Evolutionary conservation across 257 asterid species (phyloP).

Genomic region (Gardenia jasminoides): DNA sequence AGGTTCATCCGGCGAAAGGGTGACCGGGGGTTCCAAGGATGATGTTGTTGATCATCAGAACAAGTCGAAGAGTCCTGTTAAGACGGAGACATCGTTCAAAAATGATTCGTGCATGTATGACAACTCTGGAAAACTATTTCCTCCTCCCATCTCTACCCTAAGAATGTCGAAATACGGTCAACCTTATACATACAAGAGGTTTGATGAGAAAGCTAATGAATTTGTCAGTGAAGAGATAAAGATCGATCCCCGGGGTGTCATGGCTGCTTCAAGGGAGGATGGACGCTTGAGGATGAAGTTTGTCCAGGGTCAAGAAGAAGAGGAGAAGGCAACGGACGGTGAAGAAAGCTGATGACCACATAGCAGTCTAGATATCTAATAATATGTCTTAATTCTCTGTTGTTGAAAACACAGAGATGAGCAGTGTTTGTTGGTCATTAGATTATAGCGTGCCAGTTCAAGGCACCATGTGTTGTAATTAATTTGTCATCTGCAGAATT

Average conservation of each 20-base stretch:
- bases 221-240: background rate
- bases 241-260: background rate
- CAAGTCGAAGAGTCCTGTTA: background rate
- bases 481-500: background rate
- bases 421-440: background rate
- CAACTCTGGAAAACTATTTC: background rate
- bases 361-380: background rate
- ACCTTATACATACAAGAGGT: background rate
- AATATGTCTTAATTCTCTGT: background rate
- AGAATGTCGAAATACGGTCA: background rate
- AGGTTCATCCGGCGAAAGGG: background rate
- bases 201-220: background rate
- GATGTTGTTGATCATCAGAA: background rate
- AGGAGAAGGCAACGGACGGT: background rate
- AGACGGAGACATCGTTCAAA: background rate
- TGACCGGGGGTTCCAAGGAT: background rate
- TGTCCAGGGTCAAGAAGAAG: background rate
- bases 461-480: background rate
- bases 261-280: constrained; percentile 7
- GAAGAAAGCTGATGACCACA: background rate
- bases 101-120: background rate
- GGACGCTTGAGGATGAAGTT: background rate
- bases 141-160: constrained; percentile 2
- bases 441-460: background rate
- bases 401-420: background rate